phyloP scores from a whole-genome alignment of 176 grass and related monocot genomes.

The Oryza meridionalis region DNA sequence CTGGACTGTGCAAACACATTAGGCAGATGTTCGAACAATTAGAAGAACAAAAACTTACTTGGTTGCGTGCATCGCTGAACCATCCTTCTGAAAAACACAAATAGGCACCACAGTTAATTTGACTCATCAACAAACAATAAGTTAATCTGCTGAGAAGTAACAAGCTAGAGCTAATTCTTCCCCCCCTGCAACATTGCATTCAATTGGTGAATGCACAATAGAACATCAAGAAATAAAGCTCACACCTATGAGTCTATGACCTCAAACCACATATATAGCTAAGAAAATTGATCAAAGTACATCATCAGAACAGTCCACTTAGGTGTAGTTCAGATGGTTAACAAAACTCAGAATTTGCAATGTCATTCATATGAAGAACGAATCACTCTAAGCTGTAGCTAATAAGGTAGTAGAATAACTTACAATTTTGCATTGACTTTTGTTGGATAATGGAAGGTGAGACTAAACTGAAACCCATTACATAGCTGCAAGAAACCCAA shows the following conservation, averaged over 20 bases:
- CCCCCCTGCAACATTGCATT: not conserved
- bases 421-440: not conserved
- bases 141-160: constrained; percentile 23
- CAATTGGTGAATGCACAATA: not conserved
- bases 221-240: not conserved
- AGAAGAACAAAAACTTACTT: constrained; percentile 48
- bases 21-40: not conserved
- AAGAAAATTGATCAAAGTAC: not conserved
- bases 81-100: constrained; percentile 77
- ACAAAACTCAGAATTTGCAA: not conserved
- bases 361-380: not conserved
- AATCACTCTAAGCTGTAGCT: not conserved
- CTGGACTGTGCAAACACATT: not conserved
- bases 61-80: constrained; percentile 74
- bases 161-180: not conserved
- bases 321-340: not conserved
- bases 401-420: not conserved
- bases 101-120: not conserved
- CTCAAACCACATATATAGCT: not conserved
- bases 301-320: not conserved
- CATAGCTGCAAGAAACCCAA: not conserved
- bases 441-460: too few species aligned
- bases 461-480: not conserved
- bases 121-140: not conserved
- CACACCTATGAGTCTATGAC: too few species aligned